These are phyloP conservation scores for Domatiomyces globalis DNA, from an alignment of 2,329 filamentous ascomycete species.

Conservation along the genomic window DNA sequence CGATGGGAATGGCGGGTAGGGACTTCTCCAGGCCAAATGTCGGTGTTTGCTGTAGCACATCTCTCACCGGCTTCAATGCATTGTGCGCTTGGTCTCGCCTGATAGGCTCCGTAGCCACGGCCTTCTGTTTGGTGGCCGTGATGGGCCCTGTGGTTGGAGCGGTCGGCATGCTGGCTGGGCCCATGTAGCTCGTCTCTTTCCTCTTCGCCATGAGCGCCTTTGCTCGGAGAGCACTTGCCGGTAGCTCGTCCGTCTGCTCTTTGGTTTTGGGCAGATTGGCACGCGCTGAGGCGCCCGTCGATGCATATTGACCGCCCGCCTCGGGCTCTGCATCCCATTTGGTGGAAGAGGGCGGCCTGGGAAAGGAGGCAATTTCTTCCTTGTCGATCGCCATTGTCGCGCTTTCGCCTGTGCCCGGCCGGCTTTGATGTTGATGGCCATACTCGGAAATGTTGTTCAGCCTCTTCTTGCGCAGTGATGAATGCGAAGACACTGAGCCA, in stretches of 20 bases:
- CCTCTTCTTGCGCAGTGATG: conserved; percentile 60
- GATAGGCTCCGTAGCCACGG: not conserved
- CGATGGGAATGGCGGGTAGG: conserved; percentile 9
- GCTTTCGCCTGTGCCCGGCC: conserved; percentile 46
- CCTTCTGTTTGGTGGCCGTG: not conserved
- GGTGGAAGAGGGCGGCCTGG: conserved; percentile 2
- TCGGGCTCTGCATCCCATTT: conserved; percentile 1
- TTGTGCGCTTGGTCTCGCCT: not conserved
- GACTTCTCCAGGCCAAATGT: not conserved
- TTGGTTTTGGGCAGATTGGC: conserved; percentile 3
- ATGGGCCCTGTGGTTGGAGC: too few species aligned
- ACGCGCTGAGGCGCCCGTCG: too few species aligned
- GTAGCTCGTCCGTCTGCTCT: conserved; percentile 15
- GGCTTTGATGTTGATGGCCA: conserved; percentile 27
- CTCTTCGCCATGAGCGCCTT: conserved; percentile 17
- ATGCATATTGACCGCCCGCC: not conserved
- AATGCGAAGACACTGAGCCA: conserved; percentile 70
- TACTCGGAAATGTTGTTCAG: conserved; percentile 91
- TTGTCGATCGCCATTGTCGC: conserved; percentile 23
- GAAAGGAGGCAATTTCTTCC: conserved; percentile 5
- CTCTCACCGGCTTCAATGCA: not conserved
- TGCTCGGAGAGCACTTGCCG: conserved; percentile 18
- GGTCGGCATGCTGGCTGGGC: not conserved
- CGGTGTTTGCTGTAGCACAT: not conserved
- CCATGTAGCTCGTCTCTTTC: not conserved